phyloP scores from a whole-genome alignment of 164 flowering plant species.

The Dillenia suffruticosa region DNA sequence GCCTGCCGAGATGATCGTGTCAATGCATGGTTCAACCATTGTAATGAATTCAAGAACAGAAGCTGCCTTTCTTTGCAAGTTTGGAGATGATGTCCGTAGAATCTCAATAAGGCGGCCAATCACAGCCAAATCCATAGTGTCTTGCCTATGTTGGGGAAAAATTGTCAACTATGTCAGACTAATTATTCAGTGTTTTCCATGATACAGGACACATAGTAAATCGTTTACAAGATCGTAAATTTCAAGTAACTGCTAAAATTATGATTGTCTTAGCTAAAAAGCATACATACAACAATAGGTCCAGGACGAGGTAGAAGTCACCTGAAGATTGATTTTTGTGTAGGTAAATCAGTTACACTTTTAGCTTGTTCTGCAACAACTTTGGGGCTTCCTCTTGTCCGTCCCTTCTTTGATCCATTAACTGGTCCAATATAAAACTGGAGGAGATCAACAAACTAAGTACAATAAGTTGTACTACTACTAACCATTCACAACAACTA shows the following conservation, averaged over 20 bases:
- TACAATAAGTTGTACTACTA: slow-evolving; percentile 1
- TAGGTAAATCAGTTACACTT: slow-evolving; percentile 9
- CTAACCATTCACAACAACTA: too few species aligned
- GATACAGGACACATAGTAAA: background rate
- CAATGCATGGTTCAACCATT: slow-evolving; percentile 33
- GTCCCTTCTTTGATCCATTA: slow-evolving; percentile 36
- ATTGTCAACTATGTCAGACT: too few species aligned
- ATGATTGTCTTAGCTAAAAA: background rate
- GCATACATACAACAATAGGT: too few species aligned
- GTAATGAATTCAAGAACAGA: slow-evolving; percentile 61
- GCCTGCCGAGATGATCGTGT: slow-evolving; percentile 32
- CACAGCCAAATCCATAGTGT: slow-evolving; percentile 35
- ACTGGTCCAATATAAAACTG: slow-evolving; percentile 65
- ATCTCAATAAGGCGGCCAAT: slow-evolving; percentile 52
- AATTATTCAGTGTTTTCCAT: too few species aligned
- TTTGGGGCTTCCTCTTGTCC: slow-evolving; percentile 8
- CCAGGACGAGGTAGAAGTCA: background rate
- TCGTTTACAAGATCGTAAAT: slow-evolving; percentile 8
- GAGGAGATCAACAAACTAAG: slow-evolving; percentile 12
- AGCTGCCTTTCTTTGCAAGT: slow-evolving; percentile 65
- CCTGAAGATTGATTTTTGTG: slow-evolving; percentile 18
- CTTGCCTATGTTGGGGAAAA: slow-evolving; percentile 20
- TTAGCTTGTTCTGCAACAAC: slow-evolving; percentile 13
- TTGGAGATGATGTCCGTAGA: slow-evolving; percentile 48
- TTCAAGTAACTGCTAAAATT: background rate